Conservation (phyloP, 352 stramenopile genomes). For the Stramenopiles sp. region DNA sequence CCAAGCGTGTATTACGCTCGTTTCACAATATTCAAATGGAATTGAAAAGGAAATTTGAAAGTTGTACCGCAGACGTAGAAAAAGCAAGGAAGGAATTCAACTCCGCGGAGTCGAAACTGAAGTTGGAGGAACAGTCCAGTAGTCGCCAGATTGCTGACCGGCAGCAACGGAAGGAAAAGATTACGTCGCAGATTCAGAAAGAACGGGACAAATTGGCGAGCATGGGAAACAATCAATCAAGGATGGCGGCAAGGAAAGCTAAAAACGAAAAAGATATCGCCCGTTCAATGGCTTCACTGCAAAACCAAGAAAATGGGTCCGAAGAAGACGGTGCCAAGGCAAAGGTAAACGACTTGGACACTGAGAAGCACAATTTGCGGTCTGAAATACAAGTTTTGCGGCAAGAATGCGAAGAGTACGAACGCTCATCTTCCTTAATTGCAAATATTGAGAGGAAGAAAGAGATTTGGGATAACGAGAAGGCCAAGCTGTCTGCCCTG, state of each 20-base stretch:
- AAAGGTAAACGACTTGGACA: not conserved
- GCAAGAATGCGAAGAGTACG: not conserved
- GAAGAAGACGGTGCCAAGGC: not conserved
- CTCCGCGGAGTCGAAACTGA: not conserved
- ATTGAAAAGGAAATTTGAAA: too few relatives aligned
- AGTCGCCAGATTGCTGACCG: not conserved
- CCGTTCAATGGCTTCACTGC: too few relatives aligned
- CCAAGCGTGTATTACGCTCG: not conserved
- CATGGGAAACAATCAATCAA: not conserved
- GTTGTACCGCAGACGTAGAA: not conserved
- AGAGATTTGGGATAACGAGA: too few relatives aligned
- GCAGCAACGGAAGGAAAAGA: not conserved
- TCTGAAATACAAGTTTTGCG: not conserved
- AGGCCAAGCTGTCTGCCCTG: too few relatives aligned
- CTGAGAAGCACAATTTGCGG: not conserved
- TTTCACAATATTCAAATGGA: not conserved
- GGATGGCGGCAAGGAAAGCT: not conserved
- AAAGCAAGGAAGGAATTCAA: not conserved
- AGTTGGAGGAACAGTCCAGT: not conserved
- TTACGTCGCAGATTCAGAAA: not conserved
- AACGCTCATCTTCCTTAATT: too few relatives aligned
- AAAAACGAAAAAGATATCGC: not conserved
- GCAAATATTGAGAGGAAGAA: too few relatives aligned
- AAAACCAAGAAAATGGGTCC: not conserved
- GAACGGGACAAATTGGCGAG: not conserved